phyloP scores from a whole-genome alignment of 148 eudicot species.

The Rhododendron williamsianum region DNA sequence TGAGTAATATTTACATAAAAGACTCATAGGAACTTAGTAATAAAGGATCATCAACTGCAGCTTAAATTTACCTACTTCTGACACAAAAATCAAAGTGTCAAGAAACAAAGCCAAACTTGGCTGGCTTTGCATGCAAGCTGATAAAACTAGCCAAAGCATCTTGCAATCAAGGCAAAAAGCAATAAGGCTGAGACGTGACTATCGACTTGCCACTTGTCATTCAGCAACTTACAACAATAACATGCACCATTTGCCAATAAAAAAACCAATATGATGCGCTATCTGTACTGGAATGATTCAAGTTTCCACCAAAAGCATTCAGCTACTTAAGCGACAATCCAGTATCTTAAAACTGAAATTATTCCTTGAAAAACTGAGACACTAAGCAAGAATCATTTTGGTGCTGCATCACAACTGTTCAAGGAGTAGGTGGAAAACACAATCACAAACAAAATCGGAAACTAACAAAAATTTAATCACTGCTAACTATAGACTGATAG shows the following conservation, averaged over 20 bases:
- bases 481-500: neutral
- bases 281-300: neutral
- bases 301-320: neutral
- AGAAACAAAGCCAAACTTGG: conserved; percentile 2
- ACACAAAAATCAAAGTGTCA: conserved; percentile 3
- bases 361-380: neutral
- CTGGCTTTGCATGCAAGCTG: neutral
- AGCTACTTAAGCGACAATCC: neutral
- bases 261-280: neutral
- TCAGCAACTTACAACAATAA: neutral
- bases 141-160: neutral
- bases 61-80: neutral
- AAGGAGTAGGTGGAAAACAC: neutral
- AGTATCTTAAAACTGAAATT: neutral
- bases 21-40: neutral
- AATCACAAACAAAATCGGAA: neutral
- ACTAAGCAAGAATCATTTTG: neutral
- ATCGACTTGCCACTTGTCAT: neutral
- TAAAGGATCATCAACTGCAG: neutral
- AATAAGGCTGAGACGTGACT: neutral
- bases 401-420: neutral
- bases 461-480: neutral
- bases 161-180: neutral
- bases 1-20: neutral
- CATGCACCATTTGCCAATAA: neutral